Base-by-base conservation (phyloP, 2,329 filamentous ascomycete species). In the Diaporthe ampelina region DNA sequence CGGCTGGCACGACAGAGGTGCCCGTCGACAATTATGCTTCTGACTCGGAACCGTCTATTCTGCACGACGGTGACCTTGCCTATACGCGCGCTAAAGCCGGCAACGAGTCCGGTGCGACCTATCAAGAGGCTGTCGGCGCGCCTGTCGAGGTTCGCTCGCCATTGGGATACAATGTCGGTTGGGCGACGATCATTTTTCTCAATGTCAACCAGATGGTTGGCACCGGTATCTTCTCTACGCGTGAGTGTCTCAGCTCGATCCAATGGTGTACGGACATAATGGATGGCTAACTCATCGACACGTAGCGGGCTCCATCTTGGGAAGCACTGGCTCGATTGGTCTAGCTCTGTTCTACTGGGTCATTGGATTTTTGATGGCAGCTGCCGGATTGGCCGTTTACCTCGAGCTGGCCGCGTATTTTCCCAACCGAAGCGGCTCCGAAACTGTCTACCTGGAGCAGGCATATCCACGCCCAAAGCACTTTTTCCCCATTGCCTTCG, bases 151-250 rank as follows among this genome's bases (percentile, higher is more conserved):
- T 81, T 1, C 78, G 85, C 3, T 92, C 89, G 0, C 90, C 91
- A 0, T 81, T 93, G 2, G 91, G 90, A 0, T 91, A 91, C 76
- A 82, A 88, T 15, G 90, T 92, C 21, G 86, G 87, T 11, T 87
- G 85, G 73, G 76, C 88, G 6, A 90, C 90, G 0, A 88, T 91
- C 32, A 83, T 92, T 43, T 91, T 92, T 70, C 57, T 72, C 17
- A 92, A 92, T 74, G 80, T 92, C 54, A 89, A 88, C 73, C 87
- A 88, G 81, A 92, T 92, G 90, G 84, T 92, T 59, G 91, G 91
- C 1, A 92, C 89, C 0, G 90, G 90, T 61, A 87, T 91, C n/a
- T 91, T 90, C 29, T 58, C 70, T 1, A 72, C 70, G 24, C 70
- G 61, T 67, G 59, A 65, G n/a, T 50, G 19, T 15, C n/a, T 19